Conservation (phyloP, 306 rosid genomes). For the Erythrophleum fordii region DNA sequence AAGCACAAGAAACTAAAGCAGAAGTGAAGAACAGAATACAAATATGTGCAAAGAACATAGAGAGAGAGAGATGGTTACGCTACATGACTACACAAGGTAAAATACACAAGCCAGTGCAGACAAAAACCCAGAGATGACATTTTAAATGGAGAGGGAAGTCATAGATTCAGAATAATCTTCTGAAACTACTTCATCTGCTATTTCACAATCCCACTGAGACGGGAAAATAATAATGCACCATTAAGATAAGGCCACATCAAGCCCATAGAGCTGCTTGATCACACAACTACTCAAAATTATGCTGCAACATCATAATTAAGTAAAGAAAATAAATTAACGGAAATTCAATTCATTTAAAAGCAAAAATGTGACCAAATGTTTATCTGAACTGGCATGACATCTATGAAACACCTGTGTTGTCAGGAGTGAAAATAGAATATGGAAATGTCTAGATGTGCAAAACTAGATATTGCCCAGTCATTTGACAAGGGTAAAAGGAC, state of each 20-base stretch:
- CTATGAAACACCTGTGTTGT: constrained; percentile 18
- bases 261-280: constrained; percentile 19
- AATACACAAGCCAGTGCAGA: constrained; percentile 19
- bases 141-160: neutral
- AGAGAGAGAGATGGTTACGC: neutral
- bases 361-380: neutral
- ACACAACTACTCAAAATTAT: constrained; percentile 15
- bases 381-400: constrained; percentile 20
- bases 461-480: neutral
- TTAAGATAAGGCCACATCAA: constrained; percentile 16
- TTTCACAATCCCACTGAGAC: neutral
- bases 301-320: constrained; percentile 10
- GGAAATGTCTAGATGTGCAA: constrained; percentile 21
- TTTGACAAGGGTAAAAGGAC: constrained; percentile 7
- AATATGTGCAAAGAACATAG: neutral
- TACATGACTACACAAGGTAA: constrained; percentile 6
- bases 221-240: constrained; percentile 9
- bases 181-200: constrained; percentile 22
- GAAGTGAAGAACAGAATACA: neutral
- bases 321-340: constrained; percentile 16
- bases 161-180: constrained; percentile 22
- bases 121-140: neutral
- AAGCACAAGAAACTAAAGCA: constrained; percentile 26
- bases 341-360: constrained; percentile 1
- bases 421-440: constrained; percentile 8